Conservation (phyloP, 2,329 filamentous ascomycete genomes). For the Ceratocystis diversiconidia region DNA sequence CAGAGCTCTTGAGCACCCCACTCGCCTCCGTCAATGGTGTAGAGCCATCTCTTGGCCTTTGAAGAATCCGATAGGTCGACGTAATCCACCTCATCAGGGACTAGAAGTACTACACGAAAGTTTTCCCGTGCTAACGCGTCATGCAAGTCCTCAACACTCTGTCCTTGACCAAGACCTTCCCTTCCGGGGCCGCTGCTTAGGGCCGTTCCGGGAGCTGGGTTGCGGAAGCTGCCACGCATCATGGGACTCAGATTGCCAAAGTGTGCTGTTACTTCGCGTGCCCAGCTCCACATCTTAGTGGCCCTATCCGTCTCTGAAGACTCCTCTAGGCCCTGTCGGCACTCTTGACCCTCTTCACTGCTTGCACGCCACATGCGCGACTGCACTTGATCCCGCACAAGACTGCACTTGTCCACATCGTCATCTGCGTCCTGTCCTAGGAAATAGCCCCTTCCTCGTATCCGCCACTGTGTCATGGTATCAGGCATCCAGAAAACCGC, state of each 20-base stretch:
- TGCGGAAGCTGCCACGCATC: constrained; percentile 65
- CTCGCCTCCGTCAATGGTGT: constrained; percentile 37
- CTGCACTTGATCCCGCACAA: background rate
- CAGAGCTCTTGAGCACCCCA: constrained; percentile 12
- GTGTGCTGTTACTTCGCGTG: constrained; percentile 64
- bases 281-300: constrained; percentile 52
- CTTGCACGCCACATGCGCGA: background rate
- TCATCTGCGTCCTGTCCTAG: constrained; percentile 54
- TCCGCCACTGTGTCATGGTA: constrained; percentile 65
- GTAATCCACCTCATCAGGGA: constrained; percentile 62
- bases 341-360: no score
- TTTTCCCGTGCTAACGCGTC: constrained; percentile 58
- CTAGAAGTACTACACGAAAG: constrained; percentile 72
- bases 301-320: constrained; percentile 19
- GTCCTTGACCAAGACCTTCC: constrained; percentile 34
- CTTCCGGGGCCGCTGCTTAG: constrained; percentile 30
- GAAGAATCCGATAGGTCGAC: constrained; percentile 56
- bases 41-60: constrained; percentile 50
- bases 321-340: constrained; percentile 24
- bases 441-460: constrained; percentile 63
- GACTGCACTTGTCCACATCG: background rate
- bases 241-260: constrained; percentile 78
- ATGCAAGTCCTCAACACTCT: constrained; percentile 55
- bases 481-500: constrained; percentile 68
- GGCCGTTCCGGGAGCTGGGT: constrained; percentile 53